Evolutionary conservation across 2,329 filamentous ascomycete species (phyloP), one percentile per base, ranked within the genome.

Genomic region (Cladobotryum protrusum): DNA sequence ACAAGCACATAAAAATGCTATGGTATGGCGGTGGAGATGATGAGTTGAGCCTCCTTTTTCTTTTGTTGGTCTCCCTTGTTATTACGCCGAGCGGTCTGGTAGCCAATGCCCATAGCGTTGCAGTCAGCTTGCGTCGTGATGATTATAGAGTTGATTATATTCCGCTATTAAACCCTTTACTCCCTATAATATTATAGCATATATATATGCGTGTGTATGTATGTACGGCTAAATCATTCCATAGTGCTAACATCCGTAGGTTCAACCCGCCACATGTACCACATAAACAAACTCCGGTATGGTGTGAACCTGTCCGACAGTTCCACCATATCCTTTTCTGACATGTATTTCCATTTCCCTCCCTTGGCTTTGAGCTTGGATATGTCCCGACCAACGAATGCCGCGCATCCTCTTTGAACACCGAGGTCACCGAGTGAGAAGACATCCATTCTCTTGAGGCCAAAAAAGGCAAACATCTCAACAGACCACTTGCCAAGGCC

Each of bases 391-490:
- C 93, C 93, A 43, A 84, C 76, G 63, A 93, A 91, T 0, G 87
- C 85, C 1, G 93, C 93, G 84, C 96, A 95, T 9, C 93, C 93
- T 61, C 91, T 77, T 78, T 97, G 93, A 42, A 99, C 89, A 4
- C 93, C 93, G 54, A 99, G 70, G 70, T 99, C 92, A 1, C 93
- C 92, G 1, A 89, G 85, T 18, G 86, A 89, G 65, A 97, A 96
- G 18, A 99, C 88, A 70, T 99, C 92, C 77, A 90, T 86, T 12
- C 91, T 78, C 76, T 96, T 97, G 37, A 99, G 74, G n/a, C 82
- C 87, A 68, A 99, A 97, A 68, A 87, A 89, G 45, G 91, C 89
- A 74, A 99, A 99, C 93, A 99, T 97, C 73, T 96, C 91, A 13
- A 95, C 90, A 43, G 85, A 91, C 93, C 93, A 97, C 48, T 77